Evolutionary conservation across 495 filamentous ascomycete species (phyloP).

Genomic region (Lindgomyces ingoldianus): DNA sequence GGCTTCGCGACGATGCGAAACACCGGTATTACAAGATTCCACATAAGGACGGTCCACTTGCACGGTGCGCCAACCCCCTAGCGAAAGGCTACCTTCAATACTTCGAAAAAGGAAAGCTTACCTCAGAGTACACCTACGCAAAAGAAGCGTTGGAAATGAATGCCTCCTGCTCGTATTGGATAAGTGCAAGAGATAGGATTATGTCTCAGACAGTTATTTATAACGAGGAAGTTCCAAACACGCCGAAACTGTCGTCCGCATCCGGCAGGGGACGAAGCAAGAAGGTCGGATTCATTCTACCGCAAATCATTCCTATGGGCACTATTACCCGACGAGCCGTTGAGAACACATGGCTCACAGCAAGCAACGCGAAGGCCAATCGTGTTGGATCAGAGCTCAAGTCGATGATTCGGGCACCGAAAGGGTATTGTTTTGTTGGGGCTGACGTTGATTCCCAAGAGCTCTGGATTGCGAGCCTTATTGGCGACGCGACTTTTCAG

Average conservation of each 20-base stretch:
- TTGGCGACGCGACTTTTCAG: conserved; percentile 91
- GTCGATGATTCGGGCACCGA: conserved; percentile 90
- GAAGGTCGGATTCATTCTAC: conserved; percentile 83
- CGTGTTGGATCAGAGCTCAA: conserved; percentile 97
- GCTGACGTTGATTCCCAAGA: conserved; percentile 99
- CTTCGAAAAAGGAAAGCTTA: conserved; percentile 84
- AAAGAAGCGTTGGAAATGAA: conserved; percentile 98
- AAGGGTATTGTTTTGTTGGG: conserved; percentile 89
- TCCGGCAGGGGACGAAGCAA: conserved; percentile 25
- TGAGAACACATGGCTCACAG: conserved; percentile 97
- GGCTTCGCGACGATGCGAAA: conserved; percentile 64
- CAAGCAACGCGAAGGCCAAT: conserved; percentile 92
- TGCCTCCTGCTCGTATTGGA: conserved; percentile 97
- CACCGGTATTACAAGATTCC: conserved; percentile 88
- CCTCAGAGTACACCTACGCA: conserved; percentile 83
- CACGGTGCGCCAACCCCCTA: conserved; percentile 79
- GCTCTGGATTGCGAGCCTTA: conserved; percentile 94
- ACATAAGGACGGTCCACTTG: conserved; percentile 88
- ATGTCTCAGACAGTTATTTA: conserved; percentile 93
- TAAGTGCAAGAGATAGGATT: conserved; percentile 88
- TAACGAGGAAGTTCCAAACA: conserved; percentile 58
- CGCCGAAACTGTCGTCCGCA: conserved; percentile 40
- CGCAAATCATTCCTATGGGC: conserved; percentile 98
- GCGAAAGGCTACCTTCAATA: conserved; percentile 88
- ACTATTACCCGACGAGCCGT: conserved; percentile 96